Evolutionary conservation across 805 yeast species (phyloP).

Genomic region (Helenozyma baotianmanensis): DNA sequence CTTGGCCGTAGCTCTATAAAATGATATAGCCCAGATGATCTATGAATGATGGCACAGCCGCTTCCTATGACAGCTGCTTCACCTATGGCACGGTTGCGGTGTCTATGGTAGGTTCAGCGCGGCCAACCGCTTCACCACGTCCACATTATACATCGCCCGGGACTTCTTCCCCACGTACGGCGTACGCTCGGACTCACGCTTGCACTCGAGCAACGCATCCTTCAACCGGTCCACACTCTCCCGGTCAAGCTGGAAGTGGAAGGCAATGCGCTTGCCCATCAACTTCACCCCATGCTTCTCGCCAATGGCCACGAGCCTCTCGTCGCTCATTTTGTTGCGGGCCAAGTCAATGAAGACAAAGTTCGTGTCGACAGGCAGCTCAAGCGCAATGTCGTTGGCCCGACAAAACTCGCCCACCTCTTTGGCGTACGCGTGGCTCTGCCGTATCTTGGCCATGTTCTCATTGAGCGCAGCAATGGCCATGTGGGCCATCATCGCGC

Average conservation of each 20-base stretch:
- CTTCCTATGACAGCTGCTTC: no score
- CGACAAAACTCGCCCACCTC: slow-evolving; percentile 52
- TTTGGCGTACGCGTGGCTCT: slow-evolving; percentile 49
- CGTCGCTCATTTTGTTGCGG: slow-evolving; percentile 53
- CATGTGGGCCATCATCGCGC: slow-evolving; percentile 77
- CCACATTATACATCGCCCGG: slow-evolving; percentile 6
- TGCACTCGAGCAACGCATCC: slow-evolving; percentile 52
- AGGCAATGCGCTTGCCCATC: slow-evolving; percentile 73
- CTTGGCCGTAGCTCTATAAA: no score
- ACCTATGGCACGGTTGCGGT: no score
- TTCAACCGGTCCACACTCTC: slow-evolving; percentile 37
- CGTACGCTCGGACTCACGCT: slow-evolving; percentile 46
- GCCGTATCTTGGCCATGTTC: slow-evolving; percentile 54
- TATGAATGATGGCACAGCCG: no score
- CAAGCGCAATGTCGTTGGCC: slow-evolving; percentile 51
- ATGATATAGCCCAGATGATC: no score
- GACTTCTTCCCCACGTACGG: slow-evolving; percentile 29
- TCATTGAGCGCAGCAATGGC: slow-evolving; percentile 75
- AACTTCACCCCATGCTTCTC: slow-evolving; percentile 57
- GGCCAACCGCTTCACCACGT: slow-evolving; percentile 4
- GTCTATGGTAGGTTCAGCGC: no score
- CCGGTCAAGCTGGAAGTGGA: slow-evolving; percentile 52
- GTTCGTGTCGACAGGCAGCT: slow-evolving; percentile 77
- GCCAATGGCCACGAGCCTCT: slow-evolving; percentile 49
- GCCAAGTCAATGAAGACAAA: slow-evolving; percentile 71